These are phyloP conservation scores for Helotiales sp. DNA, from an alignment of 2,329 filamentous ascomycete genomes.

Conservation along the genomic window DNA sequence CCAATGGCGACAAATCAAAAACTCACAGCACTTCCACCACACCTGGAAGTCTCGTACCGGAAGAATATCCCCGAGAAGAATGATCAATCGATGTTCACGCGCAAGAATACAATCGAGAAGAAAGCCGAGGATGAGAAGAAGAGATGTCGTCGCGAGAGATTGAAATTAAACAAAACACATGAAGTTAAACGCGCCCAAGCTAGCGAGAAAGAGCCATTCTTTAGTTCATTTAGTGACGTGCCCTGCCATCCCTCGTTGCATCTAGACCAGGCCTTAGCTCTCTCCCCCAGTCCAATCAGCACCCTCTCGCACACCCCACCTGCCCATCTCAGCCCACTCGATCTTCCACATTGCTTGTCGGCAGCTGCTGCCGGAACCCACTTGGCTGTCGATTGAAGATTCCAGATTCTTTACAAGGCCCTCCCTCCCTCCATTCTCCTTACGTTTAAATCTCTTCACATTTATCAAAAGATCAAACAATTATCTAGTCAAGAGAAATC, in stretches of 20 bases:
- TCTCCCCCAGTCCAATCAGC: not conserved
- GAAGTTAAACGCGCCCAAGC: not conserved
- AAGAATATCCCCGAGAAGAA: not conserved
- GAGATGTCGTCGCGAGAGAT: conserved; percentile 1
- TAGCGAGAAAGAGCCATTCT: not conserved
- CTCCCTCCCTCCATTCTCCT: no score
- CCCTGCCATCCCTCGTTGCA: not conserved
- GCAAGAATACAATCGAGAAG: not conserved
- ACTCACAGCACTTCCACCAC: not conserved
- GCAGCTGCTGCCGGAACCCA: conserved; percentile 10
- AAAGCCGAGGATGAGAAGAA: not conserved
- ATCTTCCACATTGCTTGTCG: no score
- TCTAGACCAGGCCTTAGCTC: not conserved
- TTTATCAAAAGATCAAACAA: no score
- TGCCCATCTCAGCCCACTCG: not conserved
- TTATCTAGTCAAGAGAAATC: no score
- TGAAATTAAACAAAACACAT: not conserved
- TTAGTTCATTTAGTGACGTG: conserved; percentile 9
- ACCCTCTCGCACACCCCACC: not conserved
- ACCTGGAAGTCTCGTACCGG: not conserved
- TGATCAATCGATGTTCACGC: not conserved
- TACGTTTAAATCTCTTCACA: no score
- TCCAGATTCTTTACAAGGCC: not conserved
- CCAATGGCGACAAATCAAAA: no score
- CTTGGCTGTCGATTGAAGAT: not conserved